phyloP scores from a whole-genome alignment of 108 stramenopile genomes.

The Pseudonitzschia multiseries region DNA sequence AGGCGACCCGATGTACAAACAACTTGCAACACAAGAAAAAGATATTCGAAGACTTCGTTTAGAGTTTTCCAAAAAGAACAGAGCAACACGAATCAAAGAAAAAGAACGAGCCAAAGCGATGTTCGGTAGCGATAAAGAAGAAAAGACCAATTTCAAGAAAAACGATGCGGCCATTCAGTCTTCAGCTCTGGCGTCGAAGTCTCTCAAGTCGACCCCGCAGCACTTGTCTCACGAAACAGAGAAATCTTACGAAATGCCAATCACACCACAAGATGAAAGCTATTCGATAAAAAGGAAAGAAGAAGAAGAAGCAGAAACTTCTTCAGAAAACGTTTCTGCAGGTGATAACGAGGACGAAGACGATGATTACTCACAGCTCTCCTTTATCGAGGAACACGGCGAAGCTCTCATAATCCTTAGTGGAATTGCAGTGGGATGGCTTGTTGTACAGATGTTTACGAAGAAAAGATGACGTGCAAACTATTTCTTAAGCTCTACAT shows the following conservation, averaged over 20 bases:
- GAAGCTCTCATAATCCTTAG: slow-evolving; percentile 29
- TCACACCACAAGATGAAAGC: background rate
- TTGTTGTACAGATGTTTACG: slow-evolving; percentile 1
- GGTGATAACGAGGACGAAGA: slow-evolving; percentile 9
- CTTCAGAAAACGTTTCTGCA: background rate
- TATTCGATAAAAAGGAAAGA: background rate
- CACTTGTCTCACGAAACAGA: background rate
- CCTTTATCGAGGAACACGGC: slow-evolving; percentile 35
- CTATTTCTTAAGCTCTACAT: background rate
- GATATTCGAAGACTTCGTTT: slow-evolving; percentile 53
- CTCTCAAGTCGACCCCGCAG: background rate
- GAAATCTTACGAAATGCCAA: background rate
- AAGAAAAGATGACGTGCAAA: background rate
- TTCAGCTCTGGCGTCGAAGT: background rate
- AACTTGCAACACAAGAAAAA: slow-evolving; percentile 53
- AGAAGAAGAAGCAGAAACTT: background rate
- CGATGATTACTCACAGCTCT: slow-evolving; percentile 10
- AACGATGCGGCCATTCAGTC: background rate
- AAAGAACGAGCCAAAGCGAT: slow-evolving; percentile 72
- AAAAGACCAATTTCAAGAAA: slow-evolving; percentile 2
- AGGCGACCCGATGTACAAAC: slow-evolving; percentile 38
- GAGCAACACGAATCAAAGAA: slow-evolving; percentile 60
- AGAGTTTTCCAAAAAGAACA: slow-evolving; percentile 29
- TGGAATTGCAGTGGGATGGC: slow-evolving; percentile 24
- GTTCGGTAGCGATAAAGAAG: slow-evolving; percentile 42